Base-by-base conservation (phyloP, 139 green algal genomes). In the Closterium sp. region DNA sequence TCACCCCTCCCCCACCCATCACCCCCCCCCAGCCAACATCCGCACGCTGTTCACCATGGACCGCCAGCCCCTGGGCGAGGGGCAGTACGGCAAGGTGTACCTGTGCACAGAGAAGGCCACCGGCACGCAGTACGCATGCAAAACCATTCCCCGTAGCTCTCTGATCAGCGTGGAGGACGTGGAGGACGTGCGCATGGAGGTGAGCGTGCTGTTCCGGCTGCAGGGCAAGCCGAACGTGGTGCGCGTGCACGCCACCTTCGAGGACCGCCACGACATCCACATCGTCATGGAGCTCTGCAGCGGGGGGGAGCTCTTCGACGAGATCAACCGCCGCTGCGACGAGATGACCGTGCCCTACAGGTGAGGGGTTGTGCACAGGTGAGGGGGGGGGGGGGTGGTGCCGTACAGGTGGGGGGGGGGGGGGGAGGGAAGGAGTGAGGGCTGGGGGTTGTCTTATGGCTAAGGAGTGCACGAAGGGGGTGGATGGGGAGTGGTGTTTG, bases 1-100 rank as follows among this genome's bases (percentile, higher is more conserved):
- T 28, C 55, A 76, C 55, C 9, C 55, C 55, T 4, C 55, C 38
- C 4, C 38, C 25, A 19, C 1, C 55, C 55, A 2, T 3, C 55
- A 16, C 16, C 25, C 55, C 38, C 38, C 76, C 4, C 30, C 83
- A 86, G 83, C 83, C n/a, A 86, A 86, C 83, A 86, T 86, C 83
- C 83, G 83, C 28, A 86, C 83, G 83, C 83, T 86, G 83, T 86
- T 34, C 83, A 33, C 30, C 83, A 86, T 34, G 21, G 83, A 86
- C 21, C 83, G 30, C 30, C 23, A 33, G 83, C 19, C 83, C 84
- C 94, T 99, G 38, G 98, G 96, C 35, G 93, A 95, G 2, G 98
- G 98, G 33, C 97, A 97, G 4, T 99, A 99, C 96, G 98, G 98
- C 66, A 96, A 95, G 4, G 98, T 99, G 34, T 99, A 97, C 94